A percentile compares a stretch with the other conserved stretches of the same genome.
phyloP scores from a whole-genome alignment of 805 yeast genomes.

The Priceomyces fermenticarens region DNA sequence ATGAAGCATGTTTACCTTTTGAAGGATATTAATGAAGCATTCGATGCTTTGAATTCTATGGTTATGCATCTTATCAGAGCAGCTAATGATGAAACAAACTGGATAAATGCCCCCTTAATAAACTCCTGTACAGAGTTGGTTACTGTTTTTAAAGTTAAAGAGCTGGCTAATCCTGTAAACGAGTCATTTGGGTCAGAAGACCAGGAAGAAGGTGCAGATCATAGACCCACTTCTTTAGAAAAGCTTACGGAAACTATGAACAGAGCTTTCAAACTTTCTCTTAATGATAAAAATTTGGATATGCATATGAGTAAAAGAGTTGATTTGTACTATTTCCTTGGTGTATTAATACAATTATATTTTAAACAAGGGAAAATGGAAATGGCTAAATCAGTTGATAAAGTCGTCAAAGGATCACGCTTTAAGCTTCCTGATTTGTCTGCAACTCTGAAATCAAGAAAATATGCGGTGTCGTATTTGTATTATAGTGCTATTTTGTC shows the following conservation, averaged over 20 bases:
- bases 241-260: slow-evolving; percentile 64
- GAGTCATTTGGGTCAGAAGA: slow-evolving; percentile 13
- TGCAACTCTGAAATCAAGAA: slow-evolving; percentile 28
- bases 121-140: slow-evolving; percentile 39
- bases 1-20: slow-evolving; percentile 31
- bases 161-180: slow-evolving; percentile 25
- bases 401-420: slow-evolving; percentile 57
- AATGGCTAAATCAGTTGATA: slow-evolving; percentile 70
- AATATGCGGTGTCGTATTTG: slow-evolving; percentile 56
- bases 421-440: slow-evolving; percentile 51
- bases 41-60: slow-evolving; percentile 36
- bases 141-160: slow-evolving; percentile 36
- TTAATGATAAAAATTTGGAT: slow-evolving; percentile 72
- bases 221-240: slow-evolving; percentile 35
- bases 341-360: slow-evolving; percentile 66
- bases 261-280: slow-evolving; percentile 69
- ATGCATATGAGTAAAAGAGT: slow-evolving; percentile 47
- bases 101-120: slow-evolving; percentile 49
- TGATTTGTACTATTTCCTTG: slow-evolving; percentile 69
- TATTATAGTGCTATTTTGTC: slow-evolving; percentile 69
- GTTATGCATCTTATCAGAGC: slow-evolving; percentile 47
- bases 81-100: slow-evolving; percentile 50
- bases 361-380: slow-evolving; percentile 64
- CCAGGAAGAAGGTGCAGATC: slow-evolving; percentile 17
- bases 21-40: slow-evolving; percentile 33